These are phyloP conservation scores for Gymnopus androsaceus DNA, from an alignment of 1,284 basidiomycete species.

Conservation along the genomic window DNA sequence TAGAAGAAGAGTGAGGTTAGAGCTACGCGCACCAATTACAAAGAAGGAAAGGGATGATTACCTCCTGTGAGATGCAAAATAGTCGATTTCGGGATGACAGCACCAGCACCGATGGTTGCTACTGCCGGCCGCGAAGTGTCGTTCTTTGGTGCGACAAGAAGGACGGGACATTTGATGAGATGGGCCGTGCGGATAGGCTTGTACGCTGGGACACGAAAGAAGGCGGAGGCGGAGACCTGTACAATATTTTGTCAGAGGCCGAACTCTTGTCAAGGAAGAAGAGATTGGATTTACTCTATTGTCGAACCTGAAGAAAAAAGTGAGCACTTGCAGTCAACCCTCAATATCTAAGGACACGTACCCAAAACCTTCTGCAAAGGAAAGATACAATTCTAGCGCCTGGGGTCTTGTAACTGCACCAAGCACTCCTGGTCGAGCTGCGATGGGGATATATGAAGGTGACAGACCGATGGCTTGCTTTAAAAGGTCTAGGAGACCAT, in stretches of 20 bases:
- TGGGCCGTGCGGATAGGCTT: conserved; percentile 24
- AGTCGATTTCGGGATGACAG: neutral
- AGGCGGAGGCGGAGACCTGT: conserved; percentile 27
- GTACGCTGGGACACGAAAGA: conserved; percentile 28
- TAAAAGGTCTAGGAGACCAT: conserved; percentile 30
- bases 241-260: neutral
- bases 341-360: neutral
- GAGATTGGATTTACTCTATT: conserved; percentile 11
- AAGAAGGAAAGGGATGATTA: neutral
- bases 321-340: conserved; percentile 3
- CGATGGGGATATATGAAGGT: conserved; percentile 37
- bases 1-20: neutral
- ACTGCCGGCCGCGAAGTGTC: conserved; percentile 17
- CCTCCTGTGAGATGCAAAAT: conserved; percentile 5
- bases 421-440: conserved; percentile 25
- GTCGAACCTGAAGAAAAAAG: conserved; percentile 17
- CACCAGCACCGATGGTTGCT: neutral
- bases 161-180: conserved; percentile 24
- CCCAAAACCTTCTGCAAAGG: conserved; percentile 10
- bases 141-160: conserved; percentile 26
- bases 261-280: neutral
- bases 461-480: conserved; percentile 34
- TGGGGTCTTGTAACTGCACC: conserved; percentile 25
- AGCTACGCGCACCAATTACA: neutral
- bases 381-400: conserved; percentile 20